A percentile compares a stretch with the other conserved stretches of the same genome.
These are phyloP conservation scores for bread wheat (Triticum aestivum) DNA, from an alignment of 176 grass and related monocot genomes.

Conservation along the genomic window IWGSC_CS_RefSeq_v2.1 NC_057807.1:482187420-482187919, in stretches of 20 bases:
- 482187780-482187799: conserved; percentile 15
- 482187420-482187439: background rate
- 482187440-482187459: background rate
- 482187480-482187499: background rate
- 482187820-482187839: conserved; percentile 3
- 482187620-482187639: background rate
- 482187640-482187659: background rate
- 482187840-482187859: conserved; percentile 12
- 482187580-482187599: background rate
- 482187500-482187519: background rate
- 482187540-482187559: background rate
- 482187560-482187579: background rate
- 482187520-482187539: background rate
- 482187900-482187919: background rate
- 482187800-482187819: background rate
- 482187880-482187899: background rate
- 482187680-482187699: background rate
- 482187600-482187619: background rate
- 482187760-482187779: background rate
- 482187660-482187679: background rate
- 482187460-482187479: background rate
- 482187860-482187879: conserved; percentile 25
- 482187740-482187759: background rate
- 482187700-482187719: background rate
- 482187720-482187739: background rate